Evolutionary conservation across 139 green algal species (phyloP).

Genomic region (Chlorella sp.): DNA sequence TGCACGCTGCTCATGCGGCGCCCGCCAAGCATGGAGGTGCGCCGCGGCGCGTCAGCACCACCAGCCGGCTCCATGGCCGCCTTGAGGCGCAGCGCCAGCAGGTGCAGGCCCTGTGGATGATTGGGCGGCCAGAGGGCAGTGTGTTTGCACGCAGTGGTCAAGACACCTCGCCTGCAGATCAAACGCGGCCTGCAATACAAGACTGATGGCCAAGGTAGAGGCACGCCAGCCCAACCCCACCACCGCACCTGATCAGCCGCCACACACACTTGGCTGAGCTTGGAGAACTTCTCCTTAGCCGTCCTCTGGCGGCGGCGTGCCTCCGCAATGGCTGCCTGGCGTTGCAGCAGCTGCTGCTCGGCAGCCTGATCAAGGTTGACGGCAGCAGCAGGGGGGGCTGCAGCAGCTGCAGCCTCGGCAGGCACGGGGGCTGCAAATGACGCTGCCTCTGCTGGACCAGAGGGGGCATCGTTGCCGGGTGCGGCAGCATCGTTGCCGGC

Average conservation of each 20-base stretch:
- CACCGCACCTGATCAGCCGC: conserved; percentile 59
- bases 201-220: too few species aligned
- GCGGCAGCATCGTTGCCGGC: neutral
- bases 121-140: neutral
- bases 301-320: conserved; percentile 39
- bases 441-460: neutral
- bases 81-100: conserved; percentile 40
- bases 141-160: neutral
- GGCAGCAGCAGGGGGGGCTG: neutral
- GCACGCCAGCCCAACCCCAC: too few species aligned
- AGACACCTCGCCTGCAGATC: too few species aligned
- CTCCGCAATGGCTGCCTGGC: conserved; percentile 39
- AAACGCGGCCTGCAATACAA: too few species aligned
- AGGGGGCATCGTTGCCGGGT: neutral
- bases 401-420: neutral
- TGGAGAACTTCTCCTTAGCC: conserved; percentile 67
- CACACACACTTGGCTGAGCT: conserved; percentile 74
- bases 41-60: neutral
- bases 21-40: neutral
- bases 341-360: neutral
- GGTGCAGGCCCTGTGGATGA: conserved; percentile 25
- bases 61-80: neutral
- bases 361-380: neutral
- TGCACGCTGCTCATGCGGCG: conserved; percentile 5
- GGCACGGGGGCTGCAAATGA: neutral